These are phyloP conservation scores for Imleria badia DNA, from an alignment of 768 basidiomycete species.

Conservation along the genomic window DNA sequence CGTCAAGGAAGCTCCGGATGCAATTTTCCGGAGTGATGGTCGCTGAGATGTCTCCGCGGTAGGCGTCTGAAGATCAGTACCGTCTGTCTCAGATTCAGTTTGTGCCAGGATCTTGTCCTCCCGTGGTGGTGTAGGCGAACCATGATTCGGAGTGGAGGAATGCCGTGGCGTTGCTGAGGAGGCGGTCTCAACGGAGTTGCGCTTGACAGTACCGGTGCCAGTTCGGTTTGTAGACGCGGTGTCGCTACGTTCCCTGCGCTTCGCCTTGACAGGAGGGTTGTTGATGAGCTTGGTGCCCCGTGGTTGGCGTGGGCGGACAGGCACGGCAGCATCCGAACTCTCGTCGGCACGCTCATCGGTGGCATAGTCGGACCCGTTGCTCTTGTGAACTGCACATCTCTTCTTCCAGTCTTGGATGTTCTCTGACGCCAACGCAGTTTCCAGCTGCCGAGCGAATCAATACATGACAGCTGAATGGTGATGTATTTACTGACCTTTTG, in stretches of 20 bases:
- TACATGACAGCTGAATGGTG: neutral
- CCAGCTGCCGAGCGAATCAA: conserved; percentile 52
- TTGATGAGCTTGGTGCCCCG: conserved; percentile 34
- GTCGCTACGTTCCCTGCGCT: conserved; percentile 53
- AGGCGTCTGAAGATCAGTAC: conserved; percentile 22
- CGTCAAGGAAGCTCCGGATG: conserved; percentile 32
- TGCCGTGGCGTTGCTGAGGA: conserved; percentile 30
- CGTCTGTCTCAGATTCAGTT: conserved; percentile 37
- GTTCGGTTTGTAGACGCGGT: conserved; percentile 66
- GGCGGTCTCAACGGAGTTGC: conserved; percentile 24
- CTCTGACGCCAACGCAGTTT: conserved; percentile 68
- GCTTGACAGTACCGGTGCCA: conserved; percentile 30
- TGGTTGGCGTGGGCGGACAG: conserved; percentile 43
- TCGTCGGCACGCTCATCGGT: conserved; percentile 58
- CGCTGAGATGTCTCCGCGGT: conserved; percentile 32
- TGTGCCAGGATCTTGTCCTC: conserved; percentile 41
- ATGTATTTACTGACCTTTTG: conserved; percentile 64
- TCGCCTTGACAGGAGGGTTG: conserved; percentile 36
- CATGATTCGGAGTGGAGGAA: conserved; percentile 23
- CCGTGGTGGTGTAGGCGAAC: conserved; percentile 29
- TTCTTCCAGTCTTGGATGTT: conserved; percentile 36
- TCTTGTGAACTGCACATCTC: conserved; percentile 26
- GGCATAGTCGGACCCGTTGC: conserved; percentile 25
- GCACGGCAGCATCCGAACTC: conserved; percentile 44
- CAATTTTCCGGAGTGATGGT: conserved; percentile 32